Conservation (phyloP, 2,329 filamentous ascomycete species). For the Camptophora hylomeconis region DNA sequence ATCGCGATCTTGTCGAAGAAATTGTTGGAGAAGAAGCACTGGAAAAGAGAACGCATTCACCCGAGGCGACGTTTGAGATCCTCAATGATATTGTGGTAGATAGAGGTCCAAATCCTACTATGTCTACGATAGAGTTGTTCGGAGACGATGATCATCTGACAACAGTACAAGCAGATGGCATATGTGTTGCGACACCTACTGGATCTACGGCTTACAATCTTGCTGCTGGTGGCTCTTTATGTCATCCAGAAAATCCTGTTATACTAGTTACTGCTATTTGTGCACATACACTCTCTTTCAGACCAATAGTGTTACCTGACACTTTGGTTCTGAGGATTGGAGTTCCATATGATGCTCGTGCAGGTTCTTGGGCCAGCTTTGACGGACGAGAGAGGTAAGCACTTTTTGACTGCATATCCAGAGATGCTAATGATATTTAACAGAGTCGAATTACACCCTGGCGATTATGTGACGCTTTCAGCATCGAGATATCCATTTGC, state of each 20-base stretch:
- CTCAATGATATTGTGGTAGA: conserved; percentile 96
- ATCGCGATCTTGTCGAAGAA: conserved; percentile 72
- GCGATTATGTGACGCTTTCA: conserved; percentile 40
- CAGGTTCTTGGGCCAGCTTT: conserved; percentile 92
- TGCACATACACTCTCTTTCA: conserved; percentile 86
- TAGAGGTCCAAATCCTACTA: conserved; percentile 82
- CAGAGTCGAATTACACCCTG: conserved; percentile 34
- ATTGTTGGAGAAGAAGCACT: conserved; percentile 75
- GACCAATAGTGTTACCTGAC: conserved; percentile 92
- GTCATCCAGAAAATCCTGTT: conserved; percentile 91
- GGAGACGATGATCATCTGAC: conserved; percentile 94
- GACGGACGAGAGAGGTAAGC: conserved; percentile 69
- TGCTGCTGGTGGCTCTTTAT: conserved; percentile 85
- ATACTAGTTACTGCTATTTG: conserved; percentile 92
- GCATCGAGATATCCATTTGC: conserved; percentile 39
- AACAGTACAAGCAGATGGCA: conserved; percentile 79
- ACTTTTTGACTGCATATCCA: not conserved
- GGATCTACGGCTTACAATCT: conserved; percentile 94
- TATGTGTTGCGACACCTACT: conserved; percentile 88
- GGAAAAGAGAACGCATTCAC: conserved; percentile 71
- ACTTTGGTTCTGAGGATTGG: conserved; percentile 87
- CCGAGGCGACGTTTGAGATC: conserved; percentile 76
- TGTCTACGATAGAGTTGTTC: conserved; percentile 86
- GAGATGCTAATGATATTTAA: conserved; percentile 3
- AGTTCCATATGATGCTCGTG: conserved; percentile 85